These are phyloP conservation scores for Inonotus hispidus DNA, from an alignment of 1,284 basidiomycete species.

Conservation along the genomic window DNA sequence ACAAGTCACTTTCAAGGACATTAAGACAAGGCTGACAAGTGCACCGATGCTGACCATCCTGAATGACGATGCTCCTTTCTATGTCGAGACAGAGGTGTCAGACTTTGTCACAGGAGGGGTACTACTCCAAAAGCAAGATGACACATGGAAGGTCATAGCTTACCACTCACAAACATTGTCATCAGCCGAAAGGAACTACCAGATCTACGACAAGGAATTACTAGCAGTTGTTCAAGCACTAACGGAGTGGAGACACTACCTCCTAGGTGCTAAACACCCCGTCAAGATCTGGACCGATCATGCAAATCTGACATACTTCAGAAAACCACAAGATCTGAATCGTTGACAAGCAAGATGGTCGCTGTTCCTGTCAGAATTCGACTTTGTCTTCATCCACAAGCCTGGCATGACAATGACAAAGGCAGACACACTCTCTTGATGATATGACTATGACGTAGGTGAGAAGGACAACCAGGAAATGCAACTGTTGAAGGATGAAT, in stretches of 20 bases:
- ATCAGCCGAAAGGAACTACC: slow-evolving; percentile 31
- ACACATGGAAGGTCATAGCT: slow-evolving; percentile 4
- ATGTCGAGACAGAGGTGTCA: background rate
- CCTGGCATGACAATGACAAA: background rate
- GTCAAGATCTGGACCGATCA: background rate
- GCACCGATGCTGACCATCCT: background rate
- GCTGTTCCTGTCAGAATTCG: background rate
- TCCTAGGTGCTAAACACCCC: background rate
- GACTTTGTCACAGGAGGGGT: background rate
- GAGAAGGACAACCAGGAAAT: background rate
- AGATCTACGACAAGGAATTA: slow-evolving; percentile 35
- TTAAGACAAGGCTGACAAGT: background rate
- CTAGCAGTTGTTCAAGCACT: slow-evolving; percentile 26
- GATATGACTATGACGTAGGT: background rate
- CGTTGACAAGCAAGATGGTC: background rate
- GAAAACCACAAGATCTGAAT: background rate
- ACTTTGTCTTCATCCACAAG: background rate
- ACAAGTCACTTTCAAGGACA: background rate
- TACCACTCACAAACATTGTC: slow-evolving; percentile 26
- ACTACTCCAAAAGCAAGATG: background rate
- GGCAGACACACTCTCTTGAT: background rate
- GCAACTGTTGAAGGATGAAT: background rate
- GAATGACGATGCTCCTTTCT: background rate
- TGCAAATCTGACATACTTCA: background rate
- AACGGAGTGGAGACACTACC: slow-evolving; percentile 1